A percentile compares a stretch with the other conserved stretches of the same genome.
phyloP scores from a whole-genome alignment of 345 rosid genomes.

The Boechera divaricarpa region DNA sequence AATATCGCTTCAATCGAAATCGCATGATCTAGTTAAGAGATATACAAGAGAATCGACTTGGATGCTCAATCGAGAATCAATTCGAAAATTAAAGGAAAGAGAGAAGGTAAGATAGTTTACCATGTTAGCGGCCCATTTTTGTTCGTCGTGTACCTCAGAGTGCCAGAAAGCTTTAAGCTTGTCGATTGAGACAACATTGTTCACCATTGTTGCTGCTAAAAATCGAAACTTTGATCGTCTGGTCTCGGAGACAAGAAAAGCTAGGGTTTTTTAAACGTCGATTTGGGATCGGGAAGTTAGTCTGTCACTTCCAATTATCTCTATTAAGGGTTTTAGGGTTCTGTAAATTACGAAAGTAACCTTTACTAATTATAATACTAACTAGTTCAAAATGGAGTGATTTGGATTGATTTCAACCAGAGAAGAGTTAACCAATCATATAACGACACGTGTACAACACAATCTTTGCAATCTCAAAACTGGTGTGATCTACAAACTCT shows the following conservation, averaged over 20 bases:
- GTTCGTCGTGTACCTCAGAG: constrained; percentile 75
- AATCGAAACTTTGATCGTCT: constrained; percentile 24
- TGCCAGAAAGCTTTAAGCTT: constrained; percentile 63
- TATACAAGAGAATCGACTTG: neutral
- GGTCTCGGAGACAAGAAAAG: neutral
- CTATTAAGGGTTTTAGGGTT: constrained; percentile 24
- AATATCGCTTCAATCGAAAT: neutral
- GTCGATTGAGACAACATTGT: constrained; percentile 51
- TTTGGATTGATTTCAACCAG: constrained; percentile 32
- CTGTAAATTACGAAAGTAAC: constrained; percentile 25
- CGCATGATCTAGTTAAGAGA: neutral
- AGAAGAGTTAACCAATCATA: neutral
- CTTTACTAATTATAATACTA: neutral
- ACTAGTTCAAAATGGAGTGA: constrained; percentile 1
- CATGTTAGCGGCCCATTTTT: constrained; percentile 75
- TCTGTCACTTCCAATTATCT: neutral
- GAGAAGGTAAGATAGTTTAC: constrained; percentile 37
- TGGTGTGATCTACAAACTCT: constrained; percentile 32
- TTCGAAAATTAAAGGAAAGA: constrained; percentile 1
- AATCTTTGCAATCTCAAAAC: constrained; percentile 35
- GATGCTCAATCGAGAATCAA: constrained; percentile 7
- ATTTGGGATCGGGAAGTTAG: constrained; percentile 12
- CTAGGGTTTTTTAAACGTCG: constrained; percentile 25
- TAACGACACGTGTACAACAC: constrained; percentile 43
- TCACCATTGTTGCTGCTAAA: constrained; percentile 56